Percentiles rank a stretch among this genome's conserved stretches.
Conservation (phyloP, 2,329 filamentous ascomycete species). For the Lachnellula arida region DNA sequence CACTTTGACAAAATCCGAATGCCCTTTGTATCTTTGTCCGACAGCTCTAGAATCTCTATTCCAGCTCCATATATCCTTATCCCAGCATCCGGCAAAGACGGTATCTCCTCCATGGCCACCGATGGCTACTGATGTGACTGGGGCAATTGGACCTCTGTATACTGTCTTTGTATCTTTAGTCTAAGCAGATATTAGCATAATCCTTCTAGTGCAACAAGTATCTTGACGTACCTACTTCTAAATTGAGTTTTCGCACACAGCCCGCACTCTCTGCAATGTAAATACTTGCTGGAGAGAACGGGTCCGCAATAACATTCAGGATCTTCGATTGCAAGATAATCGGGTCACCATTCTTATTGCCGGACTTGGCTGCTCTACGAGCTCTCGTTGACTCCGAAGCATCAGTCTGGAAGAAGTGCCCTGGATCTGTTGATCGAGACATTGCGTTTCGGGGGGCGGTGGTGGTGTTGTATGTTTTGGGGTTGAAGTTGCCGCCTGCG, state of each 20-base stretch:
- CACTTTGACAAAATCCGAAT: conserved; percentile 88
- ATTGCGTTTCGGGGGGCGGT: conserved; percentile 33
- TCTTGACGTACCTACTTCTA: conserved; percentile 61
- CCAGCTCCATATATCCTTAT: conserved; percentile 89
- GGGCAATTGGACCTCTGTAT: conserved; percentile 73
- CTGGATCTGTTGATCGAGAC: conserved; percentile 67
- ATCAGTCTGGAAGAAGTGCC: conserved; percentile 89
- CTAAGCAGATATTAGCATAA: conserved; percentile 27
- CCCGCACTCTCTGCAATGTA: conserved; percentile 88
- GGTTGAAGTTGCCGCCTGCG: not conserved
- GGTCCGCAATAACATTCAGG: conserved; percentile 67
- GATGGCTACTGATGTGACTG: conserved; percentile 71
- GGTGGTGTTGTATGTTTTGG: not conserved
- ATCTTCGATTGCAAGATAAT: conserved; percentile 82
- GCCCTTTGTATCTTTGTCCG: conserved; percentile 64
- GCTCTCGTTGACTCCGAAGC: conserved; percentile 35
- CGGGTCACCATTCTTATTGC: conserved; percentile 78
- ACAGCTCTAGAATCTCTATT: conserved; percentile 52
- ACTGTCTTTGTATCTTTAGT: conserved; percentile 40
- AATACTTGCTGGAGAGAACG: conserved; percentile 53
- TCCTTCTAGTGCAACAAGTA: not conserved
- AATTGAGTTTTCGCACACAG: conserved; percentile 64
- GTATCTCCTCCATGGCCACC: conserved; percentile 51
- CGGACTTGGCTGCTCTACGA: conserved; percentile 63
- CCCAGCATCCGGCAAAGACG: conserved; percentile 88